phyloP scores from a whole-genome alignment of 2,329 filamentous ascomycete species.

The Ramichloridium luteum region DNA sequence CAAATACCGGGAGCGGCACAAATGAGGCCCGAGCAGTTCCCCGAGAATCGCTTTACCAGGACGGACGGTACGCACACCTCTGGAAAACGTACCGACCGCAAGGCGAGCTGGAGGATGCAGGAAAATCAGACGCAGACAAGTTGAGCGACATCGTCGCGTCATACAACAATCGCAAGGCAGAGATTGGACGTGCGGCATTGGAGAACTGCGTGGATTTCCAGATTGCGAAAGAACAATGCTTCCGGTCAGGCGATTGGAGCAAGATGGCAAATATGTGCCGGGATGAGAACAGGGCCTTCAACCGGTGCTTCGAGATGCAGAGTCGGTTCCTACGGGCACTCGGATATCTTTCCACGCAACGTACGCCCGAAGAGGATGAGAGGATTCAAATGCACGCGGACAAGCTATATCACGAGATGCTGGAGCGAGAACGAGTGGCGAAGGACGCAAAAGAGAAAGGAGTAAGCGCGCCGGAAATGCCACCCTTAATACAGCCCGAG shows the following conservation, averaged over 20 bases:
- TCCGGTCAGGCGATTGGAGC: constrained; percentile 55
- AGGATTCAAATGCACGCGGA: constrained; percentile 92
- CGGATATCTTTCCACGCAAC: constrained; percentile 64
- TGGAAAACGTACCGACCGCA: constrained; percentile 86
- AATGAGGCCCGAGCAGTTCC: constrained; percentile 35
- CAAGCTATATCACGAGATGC: constrained; percentile 74
- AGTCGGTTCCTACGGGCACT: constrained; percentile 81
- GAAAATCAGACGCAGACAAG: constrained; percentile 66
- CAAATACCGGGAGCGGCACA: too few relatives aligned
- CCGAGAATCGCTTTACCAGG: constrained; percentile 48
- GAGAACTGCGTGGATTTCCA: constrained; percentile 92
- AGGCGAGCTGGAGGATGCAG: constrained; percentile 52
- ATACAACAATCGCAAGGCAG: constrained; percentile 69
- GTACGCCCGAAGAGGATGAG: constrained; percentile 60
- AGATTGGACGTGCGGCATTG: constrained; percentile 67
- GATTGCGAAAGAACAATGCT: constrained; percentile 70
- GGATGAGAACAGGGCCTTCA: constrained; percentile 62
- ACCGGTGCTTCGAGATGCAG: constrained; percentile 83
- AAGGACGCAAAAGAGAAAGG: constrained; percentile 52
- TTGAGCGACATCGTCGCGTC: constrained; percentile 67
- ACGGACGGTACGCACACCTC: constrained; percentile 68
- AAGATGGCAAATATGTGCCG: constrained; percentile 70
- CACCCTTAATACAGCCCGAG: constrained; percentile 37
- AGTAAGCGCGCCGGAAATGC: constrained; percentile 44
- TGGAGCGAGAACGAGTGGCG: constrained; percentile 66